These are phyloP conservation scores for Quercus glauca DNA, from an alignment of 306 rosid genomes.

Conservation along the genomic window DNA sequence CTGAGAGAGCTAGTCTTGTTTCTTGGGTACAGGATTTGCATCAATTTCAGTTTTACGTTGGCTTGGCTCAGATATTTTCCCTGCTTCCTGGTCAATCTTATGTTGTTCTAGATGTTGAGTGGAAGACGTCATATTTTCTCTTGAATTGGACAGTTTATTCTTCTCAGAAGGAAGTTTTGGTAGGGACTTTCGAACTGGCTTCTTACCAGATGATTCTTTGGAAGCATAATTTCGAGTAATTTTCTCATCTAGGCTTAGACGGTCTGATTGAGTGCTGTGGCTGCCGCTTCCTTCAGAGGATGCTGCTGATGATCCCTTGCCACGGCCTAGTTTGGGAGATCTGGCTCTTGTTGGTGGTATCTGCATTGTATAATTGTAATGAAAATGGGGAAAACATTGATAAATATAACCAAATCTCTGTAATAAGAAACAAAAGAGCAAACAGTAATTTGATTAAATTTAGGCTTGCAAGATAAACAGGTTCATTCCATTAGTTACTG, in stretches of 20 bases:
- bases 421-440: background rate
- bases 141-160: constrained; percentile 35
- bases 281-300: constrained; percentile 39
- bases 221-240: constrained; percentile 35
- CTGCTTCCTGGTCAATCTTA: constrained; percentile 23
- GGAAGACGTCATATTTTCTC: constrained; percentile 33
- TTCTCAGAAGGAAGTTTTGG: constrained; percentile 72
- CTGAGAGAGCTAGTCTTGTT: background rate
- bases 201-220: constrained; percentile 53
- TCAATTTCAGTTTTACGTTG: constrained; percentile 23
- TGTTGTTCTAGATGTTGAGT: background rate
- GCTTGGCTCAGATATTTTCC: constrained; percentile 26
- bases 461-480: background rate
- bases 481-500: too few relatives aligned
- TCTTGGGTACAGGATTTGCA: background rate
- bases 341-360: constrained; percentile 93
- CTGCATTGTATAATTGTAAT: constrained; percentile 31
- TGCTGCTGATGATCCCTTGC: constrained; percentile 44
- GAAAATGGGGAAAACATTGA: background rate
- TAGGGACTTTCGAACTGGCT: constrained; percentile 86
- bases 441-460: background rate
- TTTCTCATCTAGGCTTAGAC: constrained; percentile 71
- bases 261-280: constrained; percentile 36
- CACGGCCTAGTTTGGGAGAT: constrained; percentile 96
- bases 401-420: background rate